These are phyloP conservation scores for Trichomonas vaginalis DNA, from an alignment of 208 protist species.

Conservation along the genomic window DNA sequence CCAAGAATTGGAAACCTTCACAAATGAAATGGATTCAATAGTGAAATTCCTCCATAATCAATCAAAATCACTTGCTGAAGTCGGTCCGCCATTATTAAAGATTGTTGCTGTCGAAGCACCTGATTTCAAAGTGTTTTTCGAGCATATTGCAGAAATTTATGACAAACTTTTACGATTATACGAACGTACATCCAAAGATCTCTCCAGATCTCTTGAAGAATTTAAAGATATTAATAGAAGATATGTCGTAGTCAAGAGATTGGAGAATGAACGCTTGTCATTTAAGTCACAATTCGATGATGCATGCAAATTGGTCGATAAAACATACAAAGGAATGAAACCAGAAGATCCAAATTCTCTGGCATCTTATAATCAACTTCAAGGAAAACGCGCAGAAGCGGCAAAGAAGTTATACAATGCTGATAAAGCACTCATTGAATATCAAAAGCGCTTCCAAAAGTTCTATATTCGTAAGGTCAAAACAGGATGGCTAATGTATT, in stretches of 20 bases:
- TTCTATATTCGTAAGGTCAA: neutral
- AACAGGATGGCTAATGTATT: neutral
- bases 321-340: neutral
- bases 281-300: neutral
- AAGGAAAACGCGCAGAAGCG: neutral
- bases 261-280: neutral
- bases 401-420: neutral
- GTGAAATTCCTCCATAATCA: neutral
- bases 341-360: neutral
- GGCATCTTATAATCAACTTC: neutral
- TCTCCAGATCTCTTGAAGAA: neutral
- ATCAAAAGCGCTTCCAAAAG: neutral
- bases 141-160: neutral
- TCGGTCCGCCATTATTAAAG: neutral
- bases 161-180: neutral
- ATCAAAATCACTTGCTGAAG: neutral
- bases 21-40: neutral
- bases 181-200: neutral
- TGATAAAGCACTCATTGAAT: neutral
- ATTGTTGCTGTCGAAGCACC: neutral
- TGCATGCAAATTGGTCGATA: neutral
- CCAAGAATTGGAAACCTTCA: neutral
- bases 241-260: neutral
- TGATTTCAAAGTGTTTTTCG: neutral
- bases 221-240: neutral